These are phyloP conservation scores for Sesbania bispinosa DNA, from an alignment of 306 rosid genomes.

Conservation along the genomic window DNA sequence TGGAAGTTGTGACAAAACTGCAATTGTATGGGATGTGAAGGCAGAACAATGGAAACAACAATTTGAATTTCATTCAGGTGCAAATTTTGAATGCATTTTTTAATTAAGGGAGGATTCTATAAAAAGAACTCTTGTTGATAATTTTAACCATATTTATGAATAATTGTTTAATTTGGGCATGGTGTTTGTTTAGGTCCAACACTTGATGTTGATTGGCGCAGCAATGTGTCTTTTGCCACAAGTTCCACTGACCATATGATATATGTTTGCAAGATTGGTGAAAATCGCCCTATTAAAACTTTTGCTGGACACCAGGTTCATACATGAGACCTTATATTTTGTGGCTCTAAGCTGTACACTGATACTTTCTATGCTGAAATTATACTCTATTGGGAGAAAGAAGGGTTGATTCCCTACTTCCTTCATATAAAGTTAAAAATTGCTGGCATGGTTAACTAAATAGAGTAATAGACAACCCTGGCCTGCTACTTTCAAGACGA, in stretches of 20 bases:
- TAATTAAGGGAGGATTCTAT: background rate
- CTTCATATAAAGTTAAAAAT: constrained; percentile 3
- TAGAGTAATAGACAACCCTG: background rate
- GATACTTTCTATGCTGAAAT: background rate
- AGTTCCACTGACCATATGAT: constrained; percentile 90
- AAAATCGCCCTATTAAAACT: constrained; percentile 63
- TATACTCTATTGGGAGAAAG: background rate
- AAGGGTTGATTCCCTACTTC: background rate
- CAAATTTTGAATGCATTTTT: constrained; percentile 11
- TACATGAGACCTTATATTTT: background rate
- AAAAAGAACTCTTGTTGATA: background rate
- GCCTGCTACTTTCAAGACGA: constrained; percentile 2
- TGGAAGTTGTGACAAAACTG: constrained; percentile 93
- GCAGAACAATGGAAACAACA: constrained; percentile 89
- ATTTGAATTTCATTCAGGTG: constrained; percentile 90
- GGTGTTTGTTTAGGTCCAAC: constrained; percentile 68
- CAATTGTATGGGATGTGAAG: constrained; percentile 95
- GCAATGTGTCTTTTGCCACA: constrained; percentile 82
- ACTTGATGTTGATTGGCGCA: constrained; percentile 98
- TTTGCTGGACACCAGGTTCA: constrained; percentile 92
- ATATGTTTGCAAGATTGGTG: constrained; percentile 91
- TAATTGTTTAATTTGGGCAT: constrained; percentile 17
- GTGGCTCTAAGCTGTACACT: background rate
- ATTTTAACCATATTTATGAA: background rate
- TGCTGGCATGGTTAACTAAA: background rate